Conservation (phyloP, 2,329 filamentous ascomycete genomes). For the Talaromyces verruculosus region DNA sequence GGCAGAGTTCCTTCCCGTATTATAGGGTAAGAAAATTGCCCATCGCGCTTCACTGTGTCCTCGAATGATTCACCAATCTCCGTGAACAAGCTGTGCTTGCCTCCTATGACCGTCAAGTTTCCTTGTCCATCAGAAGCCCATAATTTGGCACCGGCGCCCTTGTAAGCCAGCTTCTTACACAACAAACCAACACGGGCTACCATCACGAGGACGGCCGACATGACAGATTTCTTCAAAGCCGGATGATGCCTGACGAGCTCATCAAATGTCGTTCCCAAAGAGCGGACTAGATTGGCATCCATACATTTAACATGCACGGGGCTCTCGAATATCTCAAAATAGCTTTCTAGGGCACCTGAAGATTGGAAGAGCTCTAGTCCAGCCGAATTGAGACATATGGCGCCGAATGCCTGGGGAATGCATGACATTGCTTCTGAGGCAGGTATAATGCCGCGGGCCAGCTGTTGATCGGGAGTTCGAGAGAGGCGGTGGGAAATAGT, state of each 20-base stretch:
- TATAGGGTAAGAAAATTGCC: constrained; percentile 16
- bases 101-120: constrained; percentile 60
- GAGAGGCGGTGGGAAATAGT: constrained; percentile 34
- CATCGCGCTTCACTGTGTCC: constrained; percentile 22
- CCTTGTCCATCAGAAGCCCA: constrained; percentile 62
- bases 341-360: constrained; percentile 79
- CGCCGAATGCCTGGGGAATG: constrained; percentile 84
- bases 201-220: constrained; percentile 86
- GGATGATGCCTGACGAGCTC: constrained; percentile 94
- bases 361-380: constrained; percentile 85
- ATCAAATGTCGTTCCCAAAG: constrained; percentile 83
- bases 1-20: constrained; percentile 34
- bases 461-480: constrained; percentile 32
- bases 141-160: constrained; percentile 76
- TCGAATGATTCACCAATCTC: constrained; percentile 36
- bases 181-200: constrained; percentile 75
- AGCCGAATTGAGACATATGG: constrained; percentile 85
- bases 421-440: constrained; percentile 83
- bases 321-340: constrained; percentile 96
- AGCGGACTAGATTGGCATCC: constrained; percentile 70
- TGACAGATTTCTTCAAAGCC: constrained; percentile 72
- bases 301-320: constrained; percentile 83
- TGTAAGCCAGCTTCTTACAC: constrained; percentile 67
- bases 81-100: constrained; percentile 41
- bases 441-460: constrained; percentile 75